These are phyloP conservation scores for Omphalea diandra DNA, from an alignment of 441 rosid species.

Conservation along the genomic window DNA sequence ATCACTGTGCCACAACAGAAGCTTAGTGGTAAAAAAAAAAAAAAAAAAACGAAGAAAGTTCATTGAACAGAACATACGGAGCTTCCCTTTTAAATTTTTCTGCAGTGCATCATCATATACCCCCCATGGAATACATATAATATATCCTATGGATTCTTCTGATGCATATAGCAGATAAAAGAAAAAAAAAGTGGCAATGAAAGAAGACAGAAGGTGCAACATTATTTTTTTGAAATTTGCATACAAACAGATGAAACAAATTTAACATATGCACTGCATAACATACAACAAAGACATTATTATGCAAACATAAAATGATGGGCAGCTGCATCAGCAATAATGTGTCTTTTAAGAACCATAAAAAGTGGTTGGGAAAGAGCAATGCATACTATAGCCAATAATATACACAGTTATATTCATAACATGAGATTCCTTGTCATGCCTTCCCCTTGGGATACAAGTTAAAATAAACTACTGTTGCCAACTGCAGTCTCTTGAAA, in stretches of 20 bases:
- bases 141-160: not conserved
- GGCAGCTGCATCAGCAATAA: not conserved
- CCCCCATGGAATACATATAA: not conserved
- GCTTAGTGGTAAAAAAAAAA: too few relatives aligned
- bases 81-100: not conserved
- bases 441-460: constrained; percentile 10
- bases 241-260: constrained; percentile 13
- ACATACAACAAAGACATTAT: constrained; percentile 1
- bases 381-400: constrained; percentile 1
- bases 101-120: not conserved
- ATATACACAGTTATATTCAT: constrained; percentile 1
- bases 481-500: not conserved
- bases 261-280: constrained; percentile 16
- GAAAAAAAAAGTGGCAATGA: not conserved
- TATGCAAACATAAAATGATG: not conserved
- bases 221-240: not conserved
- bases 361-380: constrained; percentile 17
- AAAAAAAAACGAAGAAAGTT: not conserved
- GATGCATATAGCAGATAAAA: not conserved
- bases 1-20: too few relatives aligned
- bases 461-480: not conserved
- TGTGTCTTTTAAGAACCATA: not conserved
- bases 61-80: not conserved
- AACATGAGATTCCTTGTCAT: constrained; percentile 16
- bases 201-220: constrained; percentile 11